Percentiles rank a stretch among this genome's conserved stretches.
Conservation (phyloP, 441 rosid species). For the Aleurites moluccanus region DNA sequence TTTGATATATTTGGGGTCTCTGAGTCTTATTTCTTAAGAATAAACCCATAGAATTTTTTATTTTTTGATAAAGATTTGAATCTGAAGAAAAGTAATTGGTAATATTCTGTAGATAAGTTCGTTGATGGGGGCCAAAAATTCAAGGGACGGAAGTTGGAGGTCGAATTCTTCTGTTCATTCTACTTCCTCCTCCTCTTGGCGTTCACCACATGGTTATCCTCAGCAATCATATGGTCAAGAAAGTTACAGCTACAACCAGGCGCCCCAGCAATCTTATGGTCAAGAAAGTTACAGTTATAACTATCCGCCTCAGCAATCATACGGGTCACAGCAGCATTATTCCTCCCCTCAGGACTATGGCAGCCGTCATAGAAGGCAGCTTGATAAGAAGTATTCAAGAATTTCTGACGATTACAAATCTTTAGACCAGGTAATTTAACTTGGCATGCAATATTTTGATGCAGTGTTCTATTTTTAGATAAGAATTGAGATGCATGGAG, state of each 20-base stretch:
- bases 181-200: constrained; percentile 51
- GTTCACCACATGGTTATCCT: constrained; percentile 41
- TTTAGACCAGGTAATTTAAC: constrained; percentile 67
- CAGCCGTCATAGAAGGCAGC: constrained; percentile 39
- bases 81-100: background rate
- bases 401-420: constrained; percentile 84
- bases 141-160: constrained; percentile 54
- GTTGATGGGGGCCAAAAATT: constrained; percentile 72
- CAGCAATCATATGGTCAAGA: constrained; percentile 47
- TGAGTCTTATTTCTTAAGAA: background rate
- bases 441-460: background rate
- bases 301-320: constrained; percentile 42
- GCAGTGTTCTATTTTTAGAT: background rate
- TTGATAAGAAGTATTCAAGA: constrained; percentile 71
- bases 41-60: background rate
- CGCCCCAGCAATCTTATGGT: constrained; percentile 41
- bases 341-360: constrained; percentile 30
- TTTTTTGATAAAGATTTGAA: background rate
- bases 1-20: background rate
- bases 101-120: constrained; percentile 22
- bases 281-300: constrained; percentile 44
- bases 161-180: constrained; percentile 43
- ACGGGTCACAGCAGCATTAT: constrained; percentile 34
- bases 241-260: constrained; percentile 36
- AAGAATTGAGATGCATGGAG: background rate